These are phyloP conservation scores for Aaosphaeria arxii DNA, from an alignment of 2,329 filamentous ascomycete genomes.

Conservation along the genomic window DNA sequence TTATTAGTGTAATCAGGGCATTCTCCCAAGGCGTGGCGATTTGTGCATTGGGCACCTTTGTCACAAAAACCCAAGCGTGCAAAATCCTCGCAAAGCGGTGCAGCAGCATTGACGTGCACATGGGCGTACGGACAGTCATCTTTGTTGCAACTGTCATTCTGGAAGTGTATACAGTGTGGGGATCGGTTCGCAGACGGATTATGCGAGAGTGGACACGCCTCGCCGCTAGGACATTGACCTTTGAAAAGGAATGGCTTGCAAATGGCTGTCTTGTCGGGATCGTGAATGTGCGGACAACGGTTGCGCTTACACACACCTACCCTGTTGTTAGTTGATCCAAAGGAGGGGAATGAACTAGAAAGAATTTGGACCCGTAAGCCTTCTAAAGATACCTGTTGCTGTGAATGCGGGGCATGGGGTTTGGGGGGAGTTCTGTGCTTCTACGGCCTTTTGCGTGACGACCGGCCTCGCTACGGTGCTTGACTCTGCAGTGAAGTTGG, in stretches of 20 bases:
- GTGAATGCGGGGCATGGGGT: constrained; percentile 25
- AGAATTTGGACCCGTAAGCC: constrained; percentile 4
- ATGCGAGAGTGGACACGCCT: constrained; percentile 87
- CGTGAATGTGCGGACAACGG: constrained; percentile 76
- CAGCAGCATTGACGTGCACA: constrained; percentile 70
- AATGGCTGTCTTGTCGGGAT: constrained; percentile 80
- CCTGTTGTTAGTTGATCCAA: constrained; percentile 12
- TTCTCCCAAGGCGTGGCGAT: constrained; percentile 79
- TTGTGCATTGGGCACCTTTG: constrained; percentile 71
- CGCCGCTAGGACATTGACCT: constrained; percentile 72
- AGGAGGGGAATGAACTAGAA: not conserved
- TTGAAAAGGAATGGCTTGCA: constrained; percentile 86
- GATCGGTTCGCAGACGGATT: constrained; percentile 78
- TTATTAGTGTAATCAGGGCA: constrained; percentile 95
- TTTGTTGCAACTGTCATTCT: constrained; percentile 87
- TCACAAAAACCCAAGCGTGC: constrained; percentile 86
- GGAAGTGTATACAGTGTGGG: constrained; percentile 85
- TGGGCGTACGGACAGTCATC: constrained; percentile 83
- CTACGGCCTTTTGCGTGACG: too few species aligned
- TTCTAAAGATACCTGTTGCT: constrained; percentile 27
- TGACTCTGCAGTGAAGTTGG: constrained; percentile 1
- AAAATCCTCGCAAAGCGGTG: constrained; percentile 80
- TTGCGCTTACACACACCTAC: constrained; percentile 81
- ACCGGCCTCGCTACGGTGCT: too few species aligned
- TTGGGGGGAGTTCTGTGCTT: not conserved